Evolutionary conservation across 331 rosid species (phyloP).

Genomic region (Ulmus americana): DNA sequence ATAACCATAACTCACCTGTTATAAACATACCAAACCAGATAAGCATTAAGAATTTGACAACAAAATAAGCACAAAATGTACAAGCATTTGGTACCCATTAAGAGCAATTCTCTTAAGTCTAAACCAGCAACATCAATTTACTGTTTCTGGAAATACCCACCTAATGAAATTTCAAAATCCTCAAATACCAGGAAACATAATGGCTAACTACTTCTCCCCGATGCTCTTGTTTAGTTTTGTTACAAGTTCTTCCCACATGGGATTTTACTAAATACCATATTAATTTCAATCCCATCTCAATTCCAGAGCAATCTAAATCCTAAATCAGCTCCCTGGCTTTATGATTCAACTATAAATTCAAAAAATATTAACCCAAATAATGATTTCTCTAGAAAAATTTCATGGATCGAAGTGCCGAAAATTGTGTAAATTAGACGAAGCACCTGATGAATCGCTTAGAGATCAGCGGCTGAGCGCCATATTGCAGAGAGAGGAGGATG

Average conservation of each 20-base stretch:
- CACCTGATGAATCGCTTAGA: slow-evolving; percentile 77
- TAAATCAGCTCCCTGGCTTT: not conserved
- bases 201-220: not conserved
- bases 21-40: not conserved
- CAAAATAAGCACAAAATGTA: not conserved
- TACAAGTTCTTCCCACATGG: not conserved
- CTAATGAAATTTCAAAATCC: not conserved
- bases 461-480: slow-evolving; percentile 93
- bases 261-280: not conserved
- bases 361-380: not conserved
- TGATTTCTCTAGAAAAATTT: not conserved
- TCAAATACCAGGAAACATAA: not conserved
- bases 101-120: not conserved
- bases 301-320: not conserved
- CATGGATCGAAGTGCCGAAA: not conserved
- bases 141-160: not conserved
- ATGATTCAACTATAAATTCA: not conserved
- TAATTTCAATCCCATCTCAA: not conserved
- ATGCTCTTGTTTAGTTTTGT: not conserved
- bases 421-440: slow-evolving; percentile 7
- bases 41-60: not conserved
- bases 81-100: not conserved
- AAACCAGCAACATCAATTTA: not conserved
- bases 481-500: slow-evolving; percentile 71
- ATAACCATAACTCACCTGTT: not conserved